Evolutionary conservation across 768 basidiomycete species (phyloP), one percentile per base, ranked within the genome.

Genomic region (Pleurotus cornucopiae): DNA sequence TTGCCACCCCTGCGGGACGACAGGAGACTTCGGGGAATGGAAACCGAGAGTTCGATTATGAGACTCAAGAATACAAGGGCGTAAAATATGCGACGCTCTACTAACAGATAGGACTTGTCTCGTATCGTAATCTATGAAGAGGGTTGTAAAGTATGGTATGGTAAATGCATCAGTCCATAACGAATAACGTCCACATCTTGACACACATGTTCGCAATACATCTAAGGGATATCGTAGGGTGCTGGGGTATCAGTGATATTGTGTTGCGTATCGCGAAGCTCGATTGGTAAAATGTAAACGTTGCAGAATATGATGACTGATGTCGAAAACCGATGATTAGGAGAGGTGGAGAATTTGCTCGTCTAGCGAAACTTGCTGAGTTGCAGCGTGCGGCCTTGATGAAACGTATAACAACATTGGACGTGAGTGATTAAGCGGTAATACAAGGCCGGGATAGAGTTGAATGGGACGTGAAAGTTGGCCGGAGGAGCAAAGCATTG

Each of bases 61-160:
- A 59, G 57, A 62, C 45, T 46, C 56, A 59, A 58, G 37, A 61
- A 54, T 59, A 71, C 48, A 57, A 63, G 62, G 37, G 11, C 55
- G 60, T 23, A 61, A 48, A 71, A 70, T 78, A 72, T 83, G 81
- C 81, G 82, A 83, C 84, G 84, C 83, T 85, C 83, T 57, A 55
- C 63, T 63, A 43, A 60, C 47, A 63, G 62, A 68, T 57, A 63
- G 44, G 58, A 59, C 57, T 74, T 82, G 80, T 82, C 81, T 83
- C 82, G 83, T 83, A 66, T 77, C 79, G 61, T 63, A 60, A 60
- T 54, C 57, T 62, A 60, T 67, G 62, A 66, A 68, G 60, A 65
- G 58, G 60, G 65, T 40, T 41, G 39, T 30, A 54, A 40, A 49
- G 46, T 58, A 55, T 45, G 66, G 41, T 56, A 62, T 63, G 62